Evolutionary conservation across 345 rosid genomes (phyloP).

Genomic region (Corymbia maculata): DNA sequence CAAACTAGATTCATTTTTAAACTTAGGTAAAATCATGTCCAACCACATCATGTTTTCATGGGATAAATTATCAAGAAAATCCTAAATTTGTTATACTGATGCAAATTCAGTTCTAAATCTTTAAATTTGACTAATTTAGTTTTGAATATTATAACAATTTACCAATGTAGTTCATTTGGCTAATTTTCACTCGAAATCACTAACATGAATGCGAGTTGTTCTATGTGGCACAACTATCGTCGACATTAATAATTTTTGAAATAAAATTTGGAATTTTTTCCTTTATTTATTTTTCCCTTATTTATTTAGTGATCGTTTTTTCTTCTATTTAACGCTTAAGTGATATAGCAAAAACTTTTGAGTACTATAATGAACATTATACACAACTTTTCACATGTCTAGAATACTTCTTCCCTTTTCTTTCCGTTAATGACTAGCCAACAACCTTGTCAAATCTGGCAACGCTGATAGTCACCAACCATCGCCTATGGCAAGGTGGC

Average conservation of each 20-base stretch:
- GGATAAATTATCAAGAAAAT: background rate
- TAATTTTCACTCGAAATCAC: fast-evolving
- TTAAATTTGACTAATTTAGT: too few relatives aligned
- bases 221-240: fast-evolving
- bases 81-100: background rate
- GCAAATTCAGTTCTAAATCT: too few relatives aligned
- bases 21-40: background rate
- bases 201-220: fast-evolving
- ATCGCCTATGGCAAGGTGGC: background rate
- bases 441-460: background rate
- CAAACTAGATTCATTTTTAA: too few relatives aligned
- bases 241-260: background rate
- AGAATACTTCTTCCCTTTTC: background rate
- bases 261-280: too few relatives aligned
- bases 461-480: background rate
- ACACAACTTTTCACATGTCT: too few relatives aligned
- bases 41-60: background rate
- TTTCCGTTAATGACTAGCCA: too few relatives aligned
- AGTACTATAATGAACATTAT: too few relatives aligned
- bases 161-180: fast-evolving
- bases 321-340: too few relatives aligned
- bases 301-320: too few relatives aligned
- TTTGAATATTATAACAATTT: background rate
- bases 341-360: too few relatives aligned
- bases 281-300: too few relatives aligned